Base-by-base conservation (phyloP, 441 rosid species). In the Isatis lusitanica region DNA sequence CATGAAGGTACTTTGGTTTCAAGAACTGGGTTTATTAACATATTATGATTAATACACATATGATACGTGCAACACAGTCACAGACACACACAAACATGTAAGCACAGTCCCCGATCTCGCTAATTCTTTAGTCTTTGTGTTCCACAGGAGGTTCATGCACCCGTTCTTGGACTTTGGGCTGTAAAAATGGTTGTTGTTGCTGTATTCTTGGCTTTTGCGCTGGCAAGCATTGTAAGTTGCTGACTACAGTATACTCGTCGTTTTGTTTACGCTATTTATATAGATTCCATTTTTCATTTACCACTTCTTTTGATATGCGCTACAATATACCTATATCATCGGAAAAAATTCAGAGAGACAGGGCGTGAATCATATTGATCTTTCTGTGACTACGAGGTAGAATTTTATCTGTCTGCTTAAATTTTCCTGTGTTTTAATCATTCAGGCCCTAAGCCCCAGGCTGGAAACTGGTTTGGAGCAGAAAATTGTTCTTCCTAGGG, bases 401-500 rank as follows among this genome's bases (percentile, higher is more conserved):
- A 50, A 15, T 31, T 50, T 63, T 55, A n/a, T 70, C 43, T 0
- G 9, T 28, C 68, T 30, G 18, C 48, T 52, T 42, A 51, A 71
- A 24, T 33, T 59, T 59, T 66, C 16, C 47, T 46, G 59, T 78
- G 60, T 65, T 74, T 69, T 31, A 43, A 46, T 72, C 58, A 50
- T 35, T 66, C 71, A 87, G 91, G 89, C 88, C 52, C 70, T 87
- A 68, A 81, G 82, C 63, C 70, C 86, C 21, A 83, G 89, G 80
- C 80, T 87, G 57, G 87, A 87, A 77, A 71, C 87, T 63, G 91
- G 91, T 50, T 74, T 87, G 80, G 89, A 87, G 76, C 91, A 87
- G 76, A 78, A 87, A 77, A 78, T 85, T 74, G 91, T 83, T 75
- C 91, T 87, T 78, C 91, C 91, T 68, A 86, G 84, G 66, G 91